Percentiles rank a stretch among this genome's conserved stretches.
Evolutionary conservation across 257 asterid genomes (phyloP).

Genomic region (Nyctanthes arbortristis): DNA sequence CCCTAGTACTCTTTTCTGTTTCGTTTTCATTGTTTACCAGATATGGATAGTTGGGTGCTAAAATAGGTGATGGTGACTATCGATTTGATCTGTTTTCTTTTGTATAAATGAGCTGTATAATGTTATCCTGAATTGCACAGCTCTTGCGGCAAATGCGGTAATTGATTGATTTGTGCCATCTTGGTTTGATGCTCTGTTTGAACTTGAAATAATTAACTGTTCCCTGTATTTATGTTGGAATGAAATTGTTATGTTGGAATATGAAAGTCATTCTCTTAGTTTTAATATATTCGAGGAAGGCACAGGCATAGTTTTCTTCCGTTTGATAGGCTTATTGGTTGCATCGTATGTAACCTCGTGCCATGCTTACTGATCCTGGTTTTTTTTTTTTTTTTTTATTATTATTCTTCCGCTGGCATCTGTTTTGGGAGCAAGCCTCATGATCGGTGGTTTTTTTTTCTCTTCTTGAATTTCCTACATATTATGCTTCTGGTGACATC

Average conservation of each 20-base stretch:
- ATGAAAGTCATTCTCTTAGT: background rate
- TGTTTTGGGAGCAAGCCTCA: background rate
- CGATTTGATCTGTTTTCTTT: no score
- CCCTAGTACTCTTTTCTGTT: slow-evolving; percentile 10
- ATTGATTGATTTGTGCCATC: slow-evolving; percentile 12
- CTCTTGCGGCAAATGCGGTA: background rate
- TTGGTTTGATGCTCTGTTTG: background rate
- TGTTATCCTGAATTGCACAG: background rate
- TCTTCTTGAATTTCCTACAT: no score
- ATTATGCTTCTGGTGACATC: background rate
- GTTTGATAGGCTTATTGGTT: slow-evolving; percentile 4
- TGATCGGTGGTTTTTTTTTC: background rate
- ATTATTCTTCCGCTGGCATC: background rate
- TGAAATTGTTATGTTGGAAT: background rate
- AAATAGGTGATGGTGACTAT: background rate
- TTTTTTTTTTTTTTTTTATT: background rate
- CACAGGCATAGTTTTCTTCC: background rate
- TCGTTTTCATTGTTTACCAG: background rate
- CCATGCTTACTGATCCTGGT: background rate
- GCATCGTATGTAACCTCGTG: slow-evolving; percentile 4
- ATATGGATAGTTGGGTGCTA: background rate
- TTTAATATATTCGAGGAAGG: background rate
- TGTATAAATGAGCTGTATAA: background rate
- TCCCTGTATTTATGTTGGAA: no score
- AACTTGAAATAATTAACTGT: background rate